These are phyloP conservation scores for Hsuehochloa calcarea DNA, from an alignment of 176 grass and related monocot species.

Conservation along the genomic window DNA sequence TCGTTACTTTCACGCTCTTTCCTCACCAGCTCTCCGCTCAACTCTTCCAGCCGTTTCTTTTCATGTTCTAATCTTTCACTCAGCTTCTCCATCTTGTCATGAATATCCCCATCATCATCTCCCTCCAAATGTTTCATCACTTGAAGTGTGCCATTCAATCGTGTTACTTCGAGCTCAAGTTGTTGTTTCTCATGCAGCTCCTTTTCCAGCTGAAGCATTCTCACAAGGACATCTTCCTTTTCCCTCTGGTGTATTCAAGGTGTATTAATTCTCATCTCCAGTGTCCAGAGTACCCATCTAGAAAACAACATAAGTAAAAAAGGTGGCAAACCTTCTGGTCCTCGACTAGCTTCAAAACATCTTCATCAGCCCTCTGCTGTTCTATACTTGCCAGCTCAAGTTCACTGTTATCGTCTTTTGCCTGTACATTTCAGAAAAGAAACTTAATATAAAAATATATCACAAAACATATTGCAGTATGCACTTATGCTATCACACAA, in stretches of 20 bases:
- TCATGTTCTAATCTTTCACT: constrained; percentile 66
- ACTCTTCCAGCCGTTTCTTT: constrained; percentile 53
- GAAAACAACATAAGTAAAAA: constrained; percentile 17
- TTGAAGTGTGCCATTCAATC: constrained; percentile 79
- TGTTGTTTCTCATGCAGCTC: constrained; percentile 81
- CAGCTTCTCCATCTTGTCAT: constrained; percentile 74
- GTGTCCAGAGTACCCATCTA: not conserved
- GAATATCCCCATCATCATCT: constrained; percentile 79
- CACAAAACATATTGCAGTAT: not conserved
- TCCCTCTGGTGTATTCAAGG: constrained; percentile 60
- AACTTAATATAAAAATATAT: not conserved
- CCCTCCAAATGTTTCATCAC: constrained; percentile 91
- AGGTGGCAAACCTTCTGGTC: constrained; percentile 68
- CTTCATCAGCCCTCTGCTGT: constrained; percentile 73
- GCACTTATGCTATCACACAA: not conserved
- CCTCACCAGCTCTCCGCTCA: constrained; percentile 64
- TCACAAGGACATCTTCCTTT: constrained; percentile 78
- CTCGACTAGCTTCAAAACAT: constrained; percentile 71
- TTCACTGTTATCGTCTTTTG: constrained; percentile 59
- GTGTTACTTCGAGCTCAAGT: constrained; percentile 81
- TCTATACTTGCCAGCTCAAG: constrained; percentile 71
- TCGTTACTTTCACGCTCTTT: constrained; percentile 88
- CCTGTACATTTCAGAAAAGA: constrained; percentile 13
- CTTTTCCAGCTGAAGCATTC: constrained; percentile 81
- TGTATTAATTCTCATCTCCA: constrained; percentile 32